A percentile compares a stretch with the other conserved stretches of the same genome.
Conservation (phyloP, 441 rosid species). For the Arabidopsis lyrata region DNA sequence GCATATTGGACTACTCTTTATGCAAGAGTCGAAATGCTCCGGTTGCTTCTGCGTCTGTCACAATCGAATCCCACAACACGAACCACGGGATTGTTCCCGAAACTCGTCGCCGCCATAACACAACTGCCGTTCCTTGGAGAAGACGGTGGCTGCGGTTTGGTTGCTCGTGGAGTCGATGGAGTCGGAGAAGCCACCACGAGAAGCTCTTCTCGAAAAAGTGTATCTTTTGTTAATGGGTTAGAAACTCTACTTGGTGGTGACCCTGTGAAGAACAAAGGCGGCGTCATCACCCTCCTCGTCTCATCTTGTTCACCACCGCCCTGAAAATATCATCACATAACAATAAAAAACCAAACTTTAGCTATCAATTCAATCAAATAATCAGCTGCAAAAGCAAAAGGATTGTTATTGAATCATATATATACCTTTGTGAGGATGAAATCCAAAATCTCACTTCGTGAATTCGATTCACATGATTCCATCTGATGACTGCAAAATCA, state of each 20-base stretch:
- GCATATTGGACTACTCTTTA: slow-evolving; percentile 33
- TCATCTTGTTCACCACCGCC: slow-evolving; percentile 64
- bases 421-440: slow-evolving; percentile 75
- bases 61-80: slow-evolving; percentile 92
- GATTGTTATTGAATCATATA: background rate
- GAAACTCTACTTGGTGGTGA: slow-evolving; percentile 99
- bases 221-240: slow-evolving; percentile 94
- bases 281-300: slow-evolving; percentile 21
- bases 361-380: background rate
- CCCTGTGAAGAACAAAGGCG: slow-evolving; percentile 78
- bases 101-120: slow-evolving; percentile 56
- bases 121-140: slow-evolving; percentile 63
- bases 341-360: background rate
- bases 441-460: slow-evolving; percentile 71
- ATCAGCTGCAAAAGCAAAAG: background rate
- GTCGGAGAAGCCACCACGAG: slow-evolving; percentile 43
- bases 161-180: slow-evolving; percentile 53
- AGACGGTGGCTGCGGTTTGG: slow-evolving; percentile 35
- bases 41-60: slow-evolving; percentile 59
- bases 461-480: slow-evolving; percentile 54
- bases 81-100: slow-evolving; percentile 84
- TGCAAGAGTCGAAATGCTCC: slow-evolving; percentile 78
- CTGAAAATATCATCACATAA: slow-evolving; percentile 43
- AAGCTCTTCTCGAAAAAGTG: slow-evolving; percentile 69
- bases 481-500: slow-evolving; percentile 66